A percentile compares a stretch with the other conserved stretches of the same genome.
phyloP scores from a whole-genome alignment of 208 protist genomes.

The Angomonas deanei region DNA sequence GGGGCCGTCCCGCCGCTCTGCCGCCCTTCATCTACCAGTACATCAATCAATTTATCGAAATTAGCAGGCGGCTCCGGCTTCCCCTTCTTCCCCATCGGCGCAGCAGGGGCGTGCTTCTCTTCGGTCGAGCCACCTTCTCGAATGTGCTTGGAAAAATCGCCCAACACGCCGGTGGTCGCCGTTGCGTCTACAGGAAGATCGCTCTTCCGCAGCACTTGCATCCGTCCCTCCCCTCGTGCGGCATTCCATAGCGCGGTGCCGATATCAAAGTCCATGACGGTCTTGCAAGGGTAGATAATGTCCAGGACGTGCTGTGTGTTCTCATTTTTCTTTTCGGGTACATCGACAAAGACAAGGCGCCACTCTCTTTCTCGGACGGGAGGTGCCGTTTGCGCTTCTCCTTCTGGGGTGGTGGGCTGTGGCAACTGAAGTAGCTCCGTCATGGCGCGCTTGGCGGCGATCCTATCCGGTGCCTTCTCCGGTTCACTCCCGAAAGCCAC shows the following conservation, averaged over 20 bases:
- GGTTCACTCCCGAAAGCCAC: slow-evolving; percentile 88
- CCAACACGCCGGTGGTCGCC: background rate
- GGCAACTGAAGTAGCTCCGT: slow-evolving; percentile 76
- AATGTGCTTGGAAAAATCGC: slow-evolving; percentile 38
- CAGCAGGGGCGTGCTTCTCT: background rate
- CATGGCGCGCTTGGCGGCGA: slow-evolving; percentile 67
- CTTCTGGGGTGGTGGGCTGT: slow-evolving; percentile 10
- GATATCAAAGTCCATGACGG: slow-evolving; percentile 96
- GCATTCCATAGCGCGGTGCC: slow-evolving; percentile 94
- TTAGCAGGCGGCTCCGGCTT: slow-evolving; percentile 4
- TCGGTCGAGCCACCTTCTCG: slow-evolving; percentile 8
- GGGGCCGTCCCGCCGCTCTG: slow-evolving; percentile 36
- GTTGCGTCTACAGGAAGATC: slow-evolving; percentile 16
- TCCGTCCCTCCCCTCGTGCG: slow-evolving; percentile 67
- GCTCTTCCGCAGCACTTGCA: slow-evolving; percentile 49
- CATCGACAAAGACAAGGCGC: slow-evolving; percentile 88
- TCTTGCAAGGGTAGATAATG: slow-evolving; percentile 73
- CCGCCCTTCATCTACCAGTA: slow-evolving; percentile 60
- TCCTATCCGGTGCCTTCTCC: slow-evolving; percentile 76
- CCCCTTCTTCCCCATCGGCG: background rate
- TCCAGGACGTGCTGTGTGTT: slow-evolving; percentile 44
- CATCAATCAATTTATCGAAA: slow-evolving; percentile 58
- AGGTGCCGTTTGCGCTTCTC: background rate
- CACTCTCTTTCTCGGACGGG: slow-evolving; percentile 49
- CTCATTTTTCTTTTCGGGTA: slow-evolving; percentile 28